Evolutionary conservation across 2,329 filamentous ascomycete species (phyloP), one percentile per base, ranked within the genome.

Genomic region (Aspergillus versicolor): DNA sequence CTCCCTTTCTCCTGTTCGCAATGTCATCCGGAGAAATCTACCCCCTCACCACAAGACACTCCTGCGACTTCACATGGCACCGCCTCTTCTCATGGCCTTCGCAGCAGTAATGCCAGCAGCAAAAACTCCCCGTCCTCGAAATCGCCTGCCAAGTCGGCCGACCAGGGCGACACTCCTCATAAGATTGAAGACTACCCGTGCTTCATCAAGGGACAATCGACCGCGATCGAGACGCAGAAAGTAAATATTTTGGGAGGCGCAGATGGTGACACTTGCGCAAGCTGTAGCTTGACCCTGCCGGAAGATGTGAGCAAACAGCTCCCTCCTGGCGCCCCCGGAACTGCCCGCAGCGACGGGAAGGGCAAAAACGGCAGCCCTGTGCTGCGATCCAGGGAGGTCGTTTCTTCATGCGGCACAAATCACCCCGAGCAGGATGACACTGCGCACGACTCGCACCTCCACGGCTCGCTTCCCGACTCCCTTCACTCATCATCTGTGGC

Each of bases 201-300:
- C 63, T 84, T 84, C 57, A 69, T 81, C 5, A 70, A 67, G 41
- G 63, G 65, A 30, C 73, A 72, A 34, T 70, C 70, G 41, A 67
- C 67, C 38, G 68, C 72, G 3, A 66, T 75, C 13, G 80, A 82
- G 49, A 72, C 72, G 15, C 79, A 81, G n/a, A 77, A 69, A 53
- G 64, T 74, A 30, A 78, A 75, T 61, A 73, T 72, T n/a, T 67
- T 73, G 41, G 70, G 72, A 42, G 71, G 73, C 24, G 66, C 75
- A 2, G 81, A 83, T 54, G 74, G 76, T 42, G 81, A 83, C 45
- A 80, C 78, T 12, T 85, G 83, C 69, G 82, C 82, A 53, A 84
- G 82, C 68, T 85, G 83, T 69, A 80, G 77, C 61, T 77, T 85
- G 65, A 78, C 79, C 6, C 73, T 85, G 1, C 82, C 83, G 8